Conservation (phyloP, 306 rosid genomes). For the Pyrus communis region DNA sequence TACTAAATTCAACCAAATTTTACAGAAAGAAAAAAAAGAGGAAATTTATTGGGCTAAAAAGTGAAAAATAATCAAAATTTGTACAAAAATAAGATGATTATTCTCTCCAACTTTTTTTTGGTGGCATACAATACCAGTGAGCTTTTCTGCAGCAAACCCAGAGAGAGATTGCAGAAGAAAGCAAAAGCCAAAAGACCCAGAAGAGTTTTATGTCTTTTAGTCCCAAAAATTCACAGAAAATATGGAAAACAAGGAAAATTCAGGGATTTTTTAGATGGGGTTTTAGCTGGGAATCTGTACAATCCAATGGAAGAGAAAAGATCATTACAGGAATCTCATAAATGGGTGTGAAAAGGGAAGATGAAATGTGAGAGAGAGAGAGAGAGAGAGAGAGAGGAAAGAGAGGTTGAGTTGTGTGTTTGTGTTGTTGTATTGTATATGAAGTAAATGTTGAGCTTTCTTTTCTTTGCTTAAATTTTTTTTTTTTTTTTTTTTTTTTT, state of each 20-base stretch:
- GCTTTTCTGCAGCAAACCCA: constrained; percentile 50
- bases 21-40: constrained; percentile 16
- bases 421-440: constrained; percentile 64
- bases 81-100: constrained; percentile 28
- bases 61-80: constrained; percentile 10
- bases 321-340: constrained; percentile 71
- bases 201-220: constrained; percentile 37
- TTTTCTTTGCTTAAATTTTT: neutral
- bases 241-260: constrained; percentile 37
- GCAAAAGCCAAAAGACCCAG: constrained; percentile 67
- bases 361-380: constrained; percentile 48
- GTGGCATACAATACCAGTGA: constrained; percentile 27
- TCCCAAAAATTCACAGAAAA: constrained; percentile 38
- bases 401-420: constrained; percentile 18
- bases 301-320: constrained; percentile 76
- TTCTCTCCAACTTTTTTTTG: constrained; percentile 30
- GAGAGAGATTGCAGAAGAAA: constrained; percentile 47
- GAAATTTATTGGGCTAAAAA: constrained; percentile 15
- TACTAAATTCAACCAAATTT: constrained; percentile 33
- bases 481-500: constrained; percentile 1
- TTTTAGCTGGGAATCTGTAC: constrained; percentile 37
- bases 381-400: constrained; percentile 6
- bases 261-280: constrained; percentile 56
- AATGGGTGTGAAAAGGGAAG: constrained; percentile 71
- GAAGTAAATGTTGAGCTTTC: constrained; percentile 63